phyloP scores from a whole-genome alignment of 805 yeast species.

The Yamadazyma ubonensis region DNA sequence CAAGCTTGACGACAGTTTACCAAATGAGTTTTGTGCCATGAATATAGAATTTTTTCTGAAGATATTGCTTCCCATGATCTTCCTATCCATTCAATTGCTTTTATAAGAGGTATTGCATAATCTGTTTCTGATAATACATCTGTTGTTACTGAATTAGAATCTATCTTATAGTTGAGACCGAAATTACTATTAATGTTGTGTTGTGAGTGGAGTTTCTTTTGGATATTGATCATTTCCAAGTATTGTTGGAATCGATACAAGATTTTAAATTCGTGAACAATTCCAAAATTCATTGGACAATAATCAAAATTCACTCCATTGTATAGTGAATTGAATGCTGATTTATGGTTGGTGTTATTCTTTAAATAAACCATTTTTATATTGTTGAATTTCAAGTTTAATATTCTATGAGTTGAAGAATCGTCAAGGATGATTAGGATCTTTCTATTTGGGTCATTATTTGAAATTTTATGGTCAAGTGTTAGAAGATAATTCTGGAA shows the following conservation, averaged over 20 bases:
- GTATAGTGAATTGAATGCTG: conserved; percentile 31
- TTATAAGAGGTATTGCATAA: conserved; percentile 50
- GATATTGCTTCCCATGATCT: conserved; percentile 51
- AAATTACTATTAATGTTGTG: conserved; percentile 3
- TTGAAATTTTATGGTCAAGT: conserved; percentile 56
- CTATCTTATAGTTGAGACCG: conserved; percentile 7
- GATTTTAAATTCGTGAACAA: conserved; percentile 59
- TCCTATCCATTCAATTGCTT: conserved; percentile 58
- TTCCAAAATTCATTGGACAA: conserved; percentile 64
- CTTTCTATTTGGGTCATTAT: conserved; percentile 42
- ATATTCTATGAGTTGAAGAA: conserved; percentile 59
- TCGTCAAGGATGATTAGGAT: conserved; percentile 59
- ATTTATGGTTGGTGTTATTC: conserved; percentile 38
- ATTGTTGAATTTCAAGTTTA: conserved; percentile 37
- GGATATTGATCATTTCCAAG: conserved; percentile 41
- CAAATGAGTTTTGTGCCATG: conserved; percentile 39
- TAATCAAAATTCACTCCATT: conserved; percentile 52
- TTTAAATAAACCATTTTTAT: conserved; percentile 37
- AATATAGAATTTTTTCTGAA: conserved; percentile 27
- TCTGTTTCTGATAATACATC: conserved; percentile 39
- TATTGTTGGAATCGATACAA: conserved; percentile 60
- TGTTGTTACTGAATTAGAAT: conserved; percentile 11
- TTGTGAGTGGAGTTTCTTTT: conserved; percentile 15
- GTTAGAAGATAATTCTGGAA: conserved; percentile 62
- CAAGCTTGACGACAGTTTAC: conserved; percentile 27